These are phyloP conservation scores for Fusarium sp. DNA, from an alignment of 2,329 filamentous ascomycete genomes.

Conservation along the genomic window DNA sequence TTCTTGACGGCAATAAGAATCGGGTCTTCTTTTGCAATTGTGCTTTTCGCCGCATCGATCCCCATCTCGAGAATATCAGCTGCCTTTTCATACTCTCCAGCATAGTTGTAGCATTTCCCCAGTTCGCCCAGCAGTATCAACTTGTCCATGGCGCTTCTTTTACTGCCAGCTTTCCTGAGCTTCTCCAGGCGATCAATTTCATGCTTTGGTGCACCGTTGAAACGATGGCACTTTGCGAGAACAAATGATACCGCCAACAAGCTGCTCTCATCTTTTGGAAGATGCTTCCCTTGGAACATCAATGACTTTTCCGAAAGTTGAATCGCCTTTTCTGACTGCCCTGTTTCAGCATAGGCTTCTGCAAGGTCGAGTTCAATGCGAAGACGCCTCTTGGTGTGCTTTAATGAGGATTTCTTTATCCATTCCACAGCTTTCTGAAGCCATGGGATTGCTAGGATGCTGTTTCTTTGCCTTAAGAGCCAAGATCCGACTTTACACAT, in stretches of 20 bases:
- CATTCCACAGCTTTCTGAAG: background rate
- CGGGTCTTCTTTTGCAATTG: rapidly evolving
- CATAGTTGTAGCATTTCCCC: background rate
- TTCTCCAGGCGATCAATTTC: background rate
- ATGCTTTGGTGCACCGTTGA: no score
- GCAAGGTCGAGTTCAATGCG: background rate
- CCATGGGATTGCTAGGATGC: background rate
- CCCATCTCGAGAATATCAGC: rapidly evolving
- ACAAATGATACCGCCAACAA: rapidly evolving
- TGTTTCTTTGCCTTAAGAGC: background rate
- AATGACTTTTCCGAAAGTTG: background rate
- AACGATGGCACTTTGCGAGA: background rate
- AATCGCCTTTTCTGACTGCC: background rate
- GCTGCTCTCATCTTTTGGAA: background rate
- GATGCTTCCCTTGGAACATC: rapidly evolving
- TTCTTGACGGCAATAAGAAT: rapidly evolving
- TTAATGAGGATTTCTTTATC: background rate
- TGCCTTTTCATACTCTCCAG: background rate
- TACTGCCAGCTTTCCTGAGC: background rate
- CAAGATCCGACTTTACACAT: background rate
- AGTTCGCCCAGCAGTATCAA: background rate
- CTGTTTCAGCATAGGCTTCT: background rate
- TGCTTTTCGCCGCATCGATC: rapidly evolving
- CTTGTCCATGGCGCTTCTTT: rapidly evolving
- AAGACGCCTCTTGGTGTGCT: background rate